Evolutionary conservation across 1,284 basidiomycete species (phyloP).

Genomic region (Ganoderma lingzhi): DNA sequence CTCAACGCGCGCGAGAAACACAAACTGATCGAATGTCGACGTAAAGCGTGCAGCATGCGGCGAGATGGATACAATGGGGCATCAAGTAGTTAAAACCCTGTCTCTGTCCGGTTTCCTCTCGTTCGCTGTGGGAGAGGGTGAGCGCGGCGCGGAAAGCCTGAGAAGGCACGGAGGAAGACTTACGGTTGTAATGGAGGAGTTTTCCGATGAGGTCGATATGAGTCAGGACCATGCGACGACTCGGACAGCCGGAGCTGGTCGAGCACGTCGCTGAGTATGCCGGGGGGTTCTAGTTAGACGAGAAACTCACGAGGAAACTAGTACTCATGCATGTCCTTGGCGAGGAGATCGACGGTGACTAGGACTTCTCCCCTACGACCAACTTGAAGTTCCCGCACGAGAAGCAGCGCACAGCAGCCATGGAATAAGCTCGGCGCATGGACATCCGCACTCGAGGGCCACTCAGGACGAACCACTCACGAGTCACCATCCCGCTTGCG

Average conservation of each 20-base stretch:
- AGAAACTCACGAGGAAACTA: conserved; percentile 41
- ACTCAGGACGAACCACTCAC: conserved; percentile 4
- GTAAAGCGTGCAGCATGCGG: neutral
- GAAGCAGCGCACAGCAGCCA: conserved; percentile 75
- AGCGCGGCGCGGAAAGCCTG: neutral
- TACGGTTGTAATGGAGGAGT: conserved; percentile 94
- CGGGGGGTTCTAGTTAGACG: neutral
- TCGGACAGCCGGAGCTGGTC: conserved; percentile 92
- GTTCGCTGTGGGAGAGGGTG: conserved; percentile 29
- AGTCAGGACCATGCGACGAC: conserved; percentile 96
- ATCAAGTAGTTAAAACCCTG: neutral
- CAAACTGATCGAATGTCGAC: too few relatives aligned
- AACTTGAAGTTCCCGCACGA: conserved; percentile 78
- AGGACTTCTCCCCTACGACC: conserved; percentile 93
- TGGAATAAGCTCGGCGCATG: neutral
- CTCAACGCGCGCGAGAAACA: neutral
- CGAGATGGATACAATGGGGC: neutral
- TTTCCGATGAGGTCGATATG: conserved; percentile 98
- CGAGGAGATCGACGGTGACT: conserved; percentile 79
- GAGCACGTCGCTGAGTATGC: conserved; percentile 80
- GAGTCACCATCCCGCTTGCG: conserved; percentile 29
- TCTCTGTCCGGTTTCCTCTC: conserved; percentile 35
- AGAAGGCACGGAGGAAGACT: conserved; percentile 45
- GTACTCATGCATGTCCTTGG: conserved; percentile 87
- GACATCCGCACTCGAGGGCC: too few relatives aligned